Percentiles rank a stretch among this genome's conserved stretches.
phyloP scores from a whole-genome alignment of 2,329 filamentous ascomycete genomes.

The Hymenoscyphus occultus region DNA sequence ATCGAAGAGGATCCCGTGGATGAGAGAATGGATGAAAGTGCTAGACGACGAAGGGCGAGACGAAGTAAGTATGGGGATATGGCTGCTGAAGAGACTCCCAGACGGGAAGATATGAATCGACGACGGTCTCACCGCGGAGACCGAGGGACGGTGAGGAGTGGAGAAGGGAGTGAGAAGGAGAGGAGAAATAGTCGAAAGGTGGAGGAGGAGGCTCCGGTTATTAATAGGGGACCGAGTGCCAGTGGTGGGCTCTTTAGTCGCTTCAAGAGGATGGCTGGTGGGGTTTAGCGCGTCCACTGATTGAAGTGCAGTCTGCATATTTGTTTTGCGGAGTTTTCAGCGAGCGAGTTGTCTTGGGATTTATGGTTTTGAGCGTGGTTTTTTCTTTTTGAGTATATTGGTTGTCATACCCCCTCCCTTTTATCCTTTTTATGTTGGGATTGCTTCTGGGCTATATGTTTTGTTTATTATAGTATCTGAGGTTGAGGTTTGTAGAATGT shows the following conservation, averaged over 20 bases:
- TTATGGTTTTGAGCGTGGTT: too few species aligned
- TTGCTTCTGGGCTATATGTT: too few species aligned
- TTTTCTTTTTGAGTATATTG: too few species aligned
- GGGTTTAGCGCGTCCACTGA: conserved; percentile 15
- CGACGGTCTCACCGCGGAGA: conserved; percentile 29
- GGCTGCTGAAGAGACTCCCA: conserved; percentile 31
- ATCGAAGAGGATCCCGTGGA: conserved; percentile 10
- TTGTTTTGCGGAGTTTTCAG: too few species aligned
- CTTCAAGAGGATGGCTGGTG: conserved; percentile 33
- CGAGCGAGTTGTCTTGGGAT: too few species aligned
- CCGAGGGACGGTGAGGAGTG: conserved; percentile 31
- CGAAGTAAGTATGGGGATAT: conserved; percentile 30
- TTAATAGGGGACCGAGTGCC: conserved; percentile 59
- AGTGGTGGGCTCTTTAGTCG: conserved; percentile 58
- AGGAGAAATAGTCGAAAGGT: conserved; percentile 29
- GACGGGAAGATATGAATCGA: conserved; percentile 19
- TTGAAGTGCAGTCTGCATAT: too few species aligned
- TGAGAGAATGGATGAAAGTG: conserved; percentile 29
- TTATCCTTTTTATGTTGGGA: too few species aligned
- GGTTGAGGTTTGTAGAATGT: too few species aligned
- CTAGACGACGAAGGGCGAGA: conserved; percentile 31
- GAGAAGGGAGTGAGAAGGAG: conserved; percentile 36
- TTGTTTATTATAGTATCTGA: too few species aligned
- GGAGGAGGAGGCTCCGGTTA: conserved; percentile 34
- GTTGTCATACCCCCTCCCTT: too few species aligned